Evolutionary conservation across 1,139 yeast species (phyloP).

Genomic region (Candida glucosophila): DNA sequence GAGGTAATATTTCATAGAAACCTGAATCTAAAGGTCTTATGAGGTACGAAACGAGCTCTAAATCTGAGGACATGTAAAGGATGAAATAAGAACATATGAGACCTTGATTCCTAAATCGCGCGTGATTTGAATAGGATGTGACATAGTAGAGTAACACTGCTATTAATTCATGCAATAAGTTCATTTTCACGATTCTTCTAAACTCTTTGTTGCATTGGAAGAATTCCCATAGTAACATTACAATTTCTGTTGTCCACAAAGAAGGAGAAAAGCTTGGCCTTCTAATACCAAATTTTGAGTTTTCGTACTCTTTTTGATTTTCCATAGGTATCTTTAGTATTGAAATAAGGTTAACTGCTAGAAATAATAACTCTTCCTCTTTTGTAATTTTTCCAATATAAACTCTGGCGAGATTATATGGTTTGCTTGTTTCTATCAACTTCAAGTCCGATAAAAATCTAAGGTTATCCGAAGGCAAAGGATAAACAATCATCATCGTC

Average conservation of each 20-base stretch:
- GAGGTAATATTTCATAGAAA: constrained; percentile 41
- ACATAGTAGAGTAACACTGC: constrained; percentile 51
- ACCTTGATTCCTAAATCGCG: constrained; percentile 36
- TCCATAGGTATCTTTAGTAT: constrained; percentile 39
- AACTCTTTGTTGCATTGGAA: constrained; percentile 60
- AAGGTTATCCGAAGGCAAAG: constrained; percentile 46
- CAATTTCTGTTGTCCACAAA: constrained; percentile 45
- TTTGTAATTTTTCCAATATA: constrained; percentile 47
- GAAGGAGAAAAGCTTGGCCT: constrained; percentile 27
- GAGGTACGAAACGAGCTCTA: constrained; percentile 26
- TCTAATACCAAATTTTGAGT: constrained; percentile 10
- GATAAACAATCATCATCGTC: constrained; percentile 54
- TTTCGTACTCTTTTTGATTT: constrained; percentile 10
- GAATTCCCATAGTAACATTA: constrained; percentile 68
- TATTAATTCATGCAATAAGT: constrained; percentile 46
- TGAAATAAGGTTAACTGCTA: constrained; percentile 38
- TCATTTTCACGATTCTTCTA: constrained; percentile 37
- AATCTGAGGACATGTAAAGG: constrained; percentile 51
- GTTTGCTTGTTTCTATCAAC: constrained; percentile 17
- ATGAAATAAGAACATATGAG: constrained; percentile 54
- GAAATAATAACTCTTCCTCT: constrained; percentile 41
- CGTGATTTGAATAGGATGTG: constrained; percentile 27
- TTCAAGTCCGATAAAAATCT: constrained; percentile 34
- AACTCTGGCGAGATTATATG: constrained; percentile 40
- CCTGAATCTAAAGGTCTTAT: constrained; percentile 28